Base-by-base conservation (phyloP, 495 filamentous ascomycete species). In the Hyaloscypha hepaticicola region DNA sequence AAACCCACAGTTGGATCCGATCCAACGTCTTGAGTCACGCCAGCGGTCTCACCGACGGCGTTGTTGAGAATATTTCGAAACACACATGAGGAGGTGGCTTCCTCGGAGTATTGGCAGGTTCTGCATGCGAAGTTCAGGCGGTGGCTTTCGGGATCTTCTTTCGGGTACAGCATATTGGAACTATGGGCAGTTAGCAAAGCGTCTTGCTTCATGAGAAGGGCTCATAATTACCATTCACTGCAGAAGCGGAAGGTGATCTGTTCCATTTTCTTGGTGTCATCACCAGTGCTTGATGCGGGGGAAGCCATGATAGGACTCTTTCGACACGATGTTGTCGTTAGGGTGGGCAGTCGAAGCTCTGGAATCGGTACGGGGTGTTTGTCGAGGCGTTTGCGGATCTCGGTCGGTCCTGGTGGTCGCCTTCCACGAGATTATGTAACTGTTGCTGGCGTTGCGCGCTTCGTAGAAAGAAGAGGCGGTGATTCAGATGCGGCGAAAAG, bases 111-210 rank as follows among this genome's bases (percentile, higher is more conserved):
- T 72, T 90, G 87, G 80, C 95, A 99, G 48, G 91, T 96, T 60
- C 93, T 90, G 80, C 95, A 99, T 21, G 78, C 79, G 68, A 83
- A 83, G 65, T 80, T 75, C 34, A 83, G 76, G 73, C 77, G 79
- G 74, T 78, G 80, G 11, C 75, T 73, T 55, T 79, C 75, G 58
- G 82, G 81, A 75, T 97, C 92, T 80, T 99, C 95, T 76, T 94
- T 93, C 16, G 95, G 95, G 75, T 97, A 98, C 58, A 99, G 82
- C 86, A 99, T 89, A 83, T 99, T 99, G 70, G 91, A 95, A 78
- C 89, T 91, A 62, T 24, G 16, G 16, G 19, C 14, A 22, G 56
- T 58, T 58, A 58, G 56, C 38, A 45, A 0, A 2, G 14, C 4
- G 0, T 16, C 4, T 16, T 14, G 38, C 19, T 9, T 16, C 16